Base-by-base conservation (phyloP, 495 filamentous ascomycete genomes). In the Evansstolkia leycettana region DNA sequence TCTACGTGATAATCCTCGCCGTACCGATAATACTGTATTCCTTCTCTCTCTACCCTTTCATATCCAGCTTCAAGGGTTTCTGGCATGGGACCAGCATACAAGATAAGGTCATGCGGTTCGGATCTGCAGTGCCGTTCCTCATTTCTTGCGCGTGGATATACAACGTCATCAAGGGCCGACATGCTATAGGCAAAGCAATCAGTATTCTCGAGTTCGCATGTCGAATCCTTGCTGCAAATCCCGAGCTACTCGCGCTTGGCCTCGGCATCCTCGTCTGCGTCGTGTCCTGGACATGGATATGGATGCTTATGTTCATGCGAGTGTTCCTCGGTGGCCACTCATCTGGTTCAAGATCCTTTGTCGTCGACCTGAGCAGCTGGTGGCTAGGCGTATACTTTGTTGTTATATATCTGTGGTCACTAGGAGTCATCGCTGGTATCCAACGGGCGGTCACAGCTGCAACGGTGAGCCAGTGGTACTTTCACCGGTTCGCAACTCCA, bases 381-480 rank as follows among this genome's bases (percentile, higher is more conserved):
- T 92, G 82, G 77, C 67, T 98, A 9, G 90, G 81, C 25, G 64
- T 73, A 24, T 94, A 79, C 54, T 98, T 94, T 61, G 74, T 94
- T 28, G 60, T 96, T 27, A 80, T 94, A 61, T 98, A 94, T 48
- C 67, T 96, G 39, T 98, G 90, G 90, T 93, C 87, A 1, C 65
- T 95, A 13, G 81, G 81, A 13, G 73, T 96, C 36, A 71, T 87
- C 47, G 73, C 80, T 18, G 86, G 86, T 19, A 70, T 96, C 14
- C 89, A 96, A 50, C 80, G 90, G 37, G 73, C 84, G 27, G 87
- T 87, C 13, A 94, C 90, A 11, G 87, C 88, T 29, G 92, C 92
- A 32, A 93, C 89, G 8, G 90, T 96, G 24, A 88, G 81, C 13
- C 92, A 98, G 54, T 98, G 90, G 90, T 98, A 98, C 54, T 98